Base-by-base conservation (phyloP, 2,329 filamentous ascomycete species). In the Penicillium sp. region DNA sequence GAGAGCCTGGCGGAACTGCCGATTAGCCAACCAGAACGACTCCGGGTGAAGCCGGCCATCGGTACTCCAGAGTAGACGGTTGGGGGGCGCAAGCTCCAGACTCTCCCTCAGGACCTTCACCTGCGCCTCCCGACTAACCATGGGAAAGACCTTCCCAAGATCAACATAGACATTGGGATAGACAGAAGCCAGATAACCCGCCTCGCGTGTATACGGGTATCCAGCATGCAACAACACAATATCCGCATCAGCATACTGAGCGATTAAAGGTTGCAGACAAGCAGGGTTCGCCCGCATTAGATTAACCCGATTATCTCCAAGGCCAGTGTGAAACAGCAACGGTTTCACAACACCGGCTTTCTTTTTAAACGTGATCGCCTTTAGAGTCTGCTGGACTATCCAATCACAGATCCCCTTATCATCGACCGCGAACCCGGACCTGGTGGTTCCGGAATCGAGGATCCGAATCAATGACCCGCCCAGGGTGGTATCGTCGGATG, bases 161-260 rank as follows among this genome's bases (percentile, higher is more conserved):
- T 95, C 91, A 12, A 90, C 83, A 67, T 91, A 94, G 1, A 89
- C 88, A 66, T 95, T 93, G 25, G 83, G 78, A 68, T 91, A 94
- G 22, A 89, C 85, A 0, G 83, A 84, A 0, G 90, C 89, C 19
- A 95, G 79, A 68, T 93, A 95, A 0, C 88, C 89, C 0, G 88
- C 84, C 72, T 94, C 89, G 36, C 86, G 82, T 0, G 87, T 90
- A 67, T 88, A 94, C 0, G 91, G 91, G 69, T 95, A 95, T 2
- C 89, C 84, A 0, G 90, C 86, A 68, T 95, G 90, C 2, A 95
- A 81, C 9, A 95, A 76, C 2, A 95, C 87, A 52, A 95, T 87
- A 0, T 88, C 87, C 0, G 93, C 84, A 0, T 78, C 77, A 0
- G 88, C 82, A 62, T 88, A 91, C 19, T 80, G 76, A 37, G 85